Evolutionary conservation across 2,329 filamentous ascomycete species (phyloP), one percentile per base, ranked within the genome.

Genomic region (Pyrenochaeta sp.): DNA sequence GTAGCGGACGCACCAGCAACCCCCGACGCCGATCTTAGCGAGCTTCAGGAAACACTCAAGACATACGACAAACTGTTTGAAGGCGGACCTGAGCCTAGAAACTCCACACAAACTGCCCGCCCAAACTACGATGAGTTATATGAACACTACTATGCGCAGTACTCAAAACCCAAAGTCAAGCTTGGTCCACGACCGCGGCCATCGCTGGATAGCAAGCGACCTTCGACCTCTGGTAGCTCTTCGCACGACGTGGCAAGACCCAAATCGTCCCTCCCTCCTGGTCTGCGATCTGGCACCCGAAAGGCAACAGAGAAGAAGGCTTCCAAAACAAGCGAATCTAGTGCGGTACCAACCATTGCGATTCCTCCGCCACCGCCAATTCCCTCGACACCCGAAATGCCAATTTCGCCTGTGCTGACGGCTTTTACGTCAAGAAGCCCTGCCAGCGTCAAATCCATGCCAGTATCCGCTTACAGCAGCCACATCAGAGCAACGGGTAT

Each of bases 161-260:
- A 75, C 58, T 90, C 72, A 56, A 90, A 89, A 62, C 87, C 87
- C 29, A 96, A 95, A 68, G 86, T 96, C 42, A 96, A 95, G 72
- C 82, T 96, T 29, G 94, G 86, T 1, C 93, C 94, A 4, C 81
- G 94, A 38, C 93, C 93, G 7, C 83, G 93, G 31, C 91, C 91
- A 18, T 93, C 90, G 3, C 67, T 85, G 28, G 86, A 90, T 50
- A 76, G 81, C 53, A 79, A 83, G 44, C 81, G 86, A 32, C 80
- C 81, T 31, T 77, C 87, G 73, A 73, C 85, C 68, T 72, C 80
- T 38, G 73, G 84, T 67, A 76, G 68, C 39, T 58, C 55, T 44
- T 62, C 73, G 45, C 49, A 57, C 42, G 57, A 53, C 51, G 63
- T 52, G 80, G 83, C 59, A 81, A 80, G 89, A 36, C 89, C 90